Evolutionary conservation across 2,329 filamentous ascomycete species (phyloP).

Genomic region (Scedosporium boydii): DNA sequence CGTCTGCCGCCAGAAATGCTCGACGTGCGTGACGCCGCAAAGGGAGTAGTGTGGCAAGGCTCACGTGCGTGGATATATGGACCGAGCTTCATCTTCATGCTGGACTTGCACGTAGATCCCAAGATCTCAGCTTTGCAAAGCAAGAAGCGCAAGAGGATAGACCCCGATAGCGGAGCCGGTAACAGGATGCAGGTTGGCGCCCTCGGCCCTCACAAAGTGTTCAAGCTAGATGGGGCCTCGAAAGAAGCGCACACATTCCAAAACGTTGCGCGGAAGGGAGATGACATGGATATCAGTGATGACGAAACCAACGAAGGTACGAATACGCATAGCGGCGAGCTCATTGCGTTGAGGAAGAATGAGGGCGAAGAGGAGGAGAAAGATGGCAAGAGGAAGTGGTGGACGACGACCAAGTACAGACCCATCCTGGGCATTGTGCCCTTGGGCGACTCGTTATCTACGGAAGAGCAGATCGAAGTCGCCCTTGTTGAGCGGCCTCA

Average conservation of each 20-base stretch:
- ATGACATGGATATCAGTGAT: conserved; percentile 24
- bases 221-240: conserved; percentile 19
- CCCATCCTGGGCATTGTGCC: conserved; percentile 71
- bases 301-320: conserved; percentile 19
- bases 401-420: conserved; percentile 87
- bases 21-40: conserved; percentile 67
- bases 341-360: conserved; percentile 10
- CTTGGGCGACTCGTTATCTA: conserved; percentile 17
- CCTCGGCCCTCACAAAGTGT: conserved; percentile 33
- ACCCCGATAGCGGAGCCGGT: conserved; percentile 40
- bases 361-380: conserved; percentile 29
- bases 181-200: conserved; percentile 38
- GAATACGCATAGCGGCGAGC: background rate
- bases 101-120: conserved; percentile 66
- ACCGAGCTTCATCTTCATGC: conserved; percentile 80
- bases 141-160: conserved; percentile 46
- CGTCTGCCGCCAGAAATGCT: conserved; percentile 66
- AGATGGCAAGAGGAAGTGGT: conserved; percentile 37
- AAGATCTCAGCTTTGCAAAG: conserved; percentile 18
- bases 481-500: conserved; percentile 79
- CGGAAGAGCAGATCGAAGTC: conserved; percentile 52
- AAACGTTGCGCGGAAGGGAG: conserved; percentile 22
- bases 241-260: conserved; percentile 6
- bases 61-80: conserved; percentile 80
- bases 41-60: conserved; percentile 78